Evolutionary conservation across 371 early-diverging fungal genomes (phyloP).

Genomic region (Mortierella sp.): DNA sequence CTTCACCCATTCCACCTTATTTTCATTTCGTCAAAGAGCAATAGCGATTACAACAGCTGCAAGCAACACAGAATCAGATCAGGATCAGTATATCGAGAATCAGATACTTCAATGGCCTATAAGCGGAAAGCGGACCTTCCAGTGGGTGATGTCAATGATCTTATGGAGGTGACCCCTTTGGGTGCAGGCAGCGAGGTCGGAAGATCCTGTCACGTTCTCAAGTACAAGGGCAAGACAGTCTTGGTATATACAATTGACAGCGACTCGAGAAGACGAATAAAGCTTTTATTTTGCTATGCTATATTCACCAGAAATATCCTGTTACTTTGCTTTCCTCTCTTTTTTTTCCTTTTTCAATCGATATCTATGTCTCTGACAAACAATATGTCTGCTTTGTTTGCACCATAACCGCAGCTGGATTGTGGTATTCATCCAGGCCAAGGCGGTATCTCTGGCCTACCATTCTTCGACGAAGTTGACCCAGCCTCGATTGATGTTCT

Average conservation of each 20-base stretch:
- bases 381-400: constrained; percentile 6
- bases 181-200: constrained; percentile 99
- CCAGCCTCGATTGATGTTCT: constrained; percentile 94
- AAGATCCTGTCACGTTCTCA: constrained; percentile 95
- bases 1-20: not conserved
- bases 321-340: not conserved
- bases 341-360: not conserved
- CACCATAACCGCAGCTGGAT: constrained; percentile 82
- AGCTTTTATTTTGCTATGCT: constrained; percentile 8
- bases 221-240: constrained; percentile 97
- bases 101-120: constrained; percentile 27
- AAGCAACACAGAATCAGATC: not conserved
- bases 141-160: constrained; percentile 74
- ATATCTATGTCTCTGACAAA: constrained; percentile 8
- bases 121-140: constrained; percentile 54
- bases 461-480: constrained; percentile 99
- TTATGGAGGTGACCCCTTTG: constrained; percentile 92
- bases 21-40: not conserved
- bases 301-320: constrained; percentile 3
- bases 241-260: constrained; percentile 73
- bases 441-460: constrained; percentile 96
- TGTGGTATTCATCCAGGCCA: constrained; percentile 99
- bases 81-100: not conserved
- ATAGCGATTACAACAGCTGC: not conserved
- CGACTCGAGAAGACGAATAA: constrained; percentile 22